A percentile compares a stretch with the other conserved stretches of the same genome.
phyloP scores from a whole-genome alignment of 495 filamentous ascomycete species.

The Xylaria curta region DNA sequence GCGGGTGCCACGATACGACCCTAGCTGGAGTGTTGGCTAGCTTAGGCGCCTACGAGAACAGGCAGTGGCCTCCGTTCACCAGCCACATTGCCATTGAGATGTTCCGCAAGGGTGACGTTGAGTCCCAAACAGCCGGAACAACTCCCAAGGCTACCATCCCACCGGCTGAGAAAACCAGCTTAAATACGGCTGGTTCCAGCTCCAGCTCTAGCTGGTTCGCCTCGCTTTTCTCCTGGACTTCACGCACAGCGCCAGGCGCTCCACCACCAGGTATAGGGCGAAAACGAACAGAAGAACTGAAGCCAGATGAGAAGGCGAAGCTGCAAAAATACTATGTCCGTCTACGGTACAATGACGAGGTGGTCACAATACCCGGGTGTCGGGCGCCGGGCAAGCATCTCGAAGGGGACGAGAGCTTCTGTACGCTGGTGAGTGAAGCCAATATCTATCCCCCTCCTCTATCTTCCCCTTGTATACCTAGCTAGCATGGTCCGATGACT shows the following conservation, averaged over 20 bases:
- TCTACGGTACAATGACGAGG: slow-evolving; percentile 87
- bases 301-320: slow-evolving; percentile 56
- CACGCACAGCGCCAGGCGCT: slow-evolving; percentile 30
- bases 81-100: slow-evolving; percentile 91
- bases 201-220: slow-evolving; percentile 53
- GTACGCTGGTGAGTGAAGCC: slow-evolving; percentile 73
- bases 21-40: slow-evolving; percentile 79
- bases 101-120: slow-evolving; percentile 61
- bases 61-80: slow-evolving; percentile 89
- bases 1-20: slow-evolving; percentile 95
- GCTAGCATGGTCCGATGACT: too few relatives aligned
- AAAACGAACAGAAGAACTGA: slow-evolving; percentile 55
- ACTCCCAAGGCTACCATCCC: slow-evolving; percentile 10
- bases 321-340: slow-evolving; percentile 85
- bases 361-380: slow-evolving; percentile 83
- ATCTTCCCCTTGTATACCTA: not conserved
- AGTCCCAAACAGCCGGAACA: not conserved
- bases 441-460: too few relatives aligned
- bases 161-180: slow-evolving; percentile 14
- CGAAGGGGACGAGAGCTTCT: slow-evolving; percentile 88
- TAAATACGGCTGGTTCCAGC: slow-evolving; percentile 26
- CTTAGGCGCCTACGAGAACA: slow-evolving; percentile 75
- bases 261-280: slow-evolving; percentile 55
- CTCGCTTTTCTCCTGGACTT: slow-evolving; percentile 48
- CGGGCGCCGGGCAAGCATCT: slow-evolving; percentile 78